Conservation (phyloP, 805 yeast genomes). For the Zygosaccharomyces kombuchaensis region DNA sequence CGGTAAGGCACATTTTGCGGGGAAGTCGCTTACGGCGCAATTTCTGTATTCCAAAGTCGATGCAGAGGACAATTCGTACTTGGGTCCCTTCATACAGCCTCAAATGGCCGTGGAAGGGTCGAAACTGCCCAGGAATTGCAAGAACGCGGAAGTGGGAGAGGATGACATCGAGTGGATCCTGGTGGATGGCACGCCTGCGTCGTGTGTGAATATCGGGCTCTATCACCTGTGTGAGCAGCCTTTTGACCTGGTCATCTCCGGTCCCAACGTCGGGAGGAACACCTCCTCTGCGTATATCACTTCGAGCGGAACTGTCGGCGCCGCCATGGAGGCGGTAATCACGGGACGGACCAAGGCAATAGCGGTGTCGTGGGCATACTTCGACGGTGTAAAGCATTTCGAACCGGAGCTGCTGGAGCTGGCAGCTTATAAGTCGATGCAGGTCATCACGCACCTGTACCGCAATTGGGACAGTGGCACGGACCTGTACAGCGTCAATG, state of each 20-base stretch:
- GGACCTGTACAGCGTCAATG: slow-evolving; percentile 78
- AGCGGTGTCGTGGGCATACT: slow-evolving; percentile 85
- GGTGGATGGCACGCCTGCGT: slow-evolving; percentile 92
- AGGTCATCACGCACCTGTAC: slow-evolving; percentile 55
- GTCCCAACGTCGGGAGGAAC: slow-evolving; percentile 95
- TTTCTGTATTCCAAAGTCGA: slow-evolving; percentile 56
- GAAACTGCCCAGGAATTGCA: slow-evolving; percentile 19
- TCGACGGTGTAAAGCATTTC: slow-evolving; percentile 44
- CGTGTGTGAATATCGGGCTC: slow-evolving; percentile 87
- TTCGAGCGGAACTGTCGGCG: slow-evolving; percentile 94
- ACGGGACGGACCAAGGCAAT: slow-evolving; percentile 58
- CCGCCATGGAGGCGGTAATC: slow-evolving; percentile 89
- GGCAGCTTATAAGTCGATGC: slow-evolving; percentile 67
- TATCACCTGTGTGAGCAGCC: slow-evolving; percentile 56
- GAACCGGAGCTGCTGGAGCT: slow-evolving; percentile 47
- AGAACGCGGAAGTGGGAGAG: slow-evolving; percentile 22
- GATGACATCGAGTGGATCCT: slow-evolving; percentile 74
- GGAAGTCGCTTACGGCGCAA: slow-evolving; percentile 53
- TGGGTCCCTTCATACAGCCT: slow-evolving; percentile 64
- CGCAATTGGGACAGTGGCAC: slow-evolving; percentile 52
- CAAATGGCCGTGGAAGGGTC: slow-evolving; percentile 37
- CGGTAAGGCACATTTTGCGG: slow-evolving; percentile 94
- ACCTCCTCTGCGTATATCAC: slow-evolving; percentile 83
- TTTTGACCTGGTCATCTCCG: slow-evolving; percentile 84
- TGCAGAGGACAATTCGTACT: slow-evolving; percentile 47